Conservation (phyloP, 2,329 filamentous ascomycete genomes). For the Diaporthe amygdali region DNA sequence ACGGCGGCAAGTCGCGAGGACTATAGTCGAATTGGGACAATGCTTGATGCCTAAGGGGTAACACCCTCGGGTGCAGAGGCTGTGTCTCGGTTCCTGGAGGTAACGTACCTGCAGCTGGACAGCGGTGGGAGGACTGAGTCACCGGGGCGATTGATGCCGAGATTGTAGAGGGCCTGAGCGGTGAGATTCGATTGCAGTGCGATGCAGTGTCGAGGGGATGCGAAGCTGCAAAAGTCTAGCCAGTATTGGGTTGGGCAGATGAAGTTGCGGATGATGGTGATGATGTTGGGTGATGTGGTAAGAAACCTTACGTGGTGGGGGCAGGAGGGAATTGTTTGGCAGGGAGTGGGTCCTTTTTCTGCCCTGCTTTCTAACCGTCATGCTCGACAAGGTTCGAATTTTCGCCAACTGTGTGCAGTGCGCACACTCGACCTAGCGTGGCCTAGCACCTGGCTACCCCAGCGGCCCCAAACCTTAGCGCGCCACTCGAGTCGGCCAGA, state of each 20-base stretch:
- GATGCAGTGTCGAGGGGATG: not conserved
- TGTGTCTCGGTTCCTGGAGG: not conserved
- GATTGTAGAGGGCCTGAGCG: not conserved
- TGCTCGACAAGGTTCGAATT: not conserved
- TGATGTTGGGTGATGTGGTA: constrained; percentile 1
- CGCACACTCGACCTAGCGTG: not conserved
- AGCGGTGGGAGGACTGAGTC: constrained; percentile 7
- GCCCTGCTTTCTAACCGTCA: not conserved
- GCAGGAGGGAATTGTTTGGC: not conserved
- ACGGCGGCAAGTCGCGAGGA: not conserved
- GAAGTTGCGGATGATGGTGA: not conserved
- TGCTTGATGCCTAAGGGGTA: constrained; percentile 5
- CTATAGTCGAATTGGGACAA: not conserved
- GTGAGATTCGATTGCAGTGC: not conserved
- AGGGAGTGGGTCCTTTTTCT: not conserved
- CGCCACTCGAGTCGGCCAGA: not conserved
- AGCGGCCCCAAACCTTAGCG: not conserved
- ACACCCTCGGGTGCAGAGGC: not conserved
- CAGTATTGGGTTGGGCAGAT: not conserved
- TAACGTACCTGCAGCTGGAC: constrained; percentile 14
- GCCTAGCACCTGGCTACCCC: not conserved
- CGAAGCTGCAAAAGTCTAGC: not conserved
- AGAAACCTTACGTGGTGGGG: constrained; percentile 6
- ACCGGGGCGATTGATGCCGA: not conserved
- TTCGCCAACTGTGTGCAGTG: not conserved